Evolutionary conservation across 257 asterid genomes (phyloP), one percentile per base, ranked within the genome.

Genomic region (Salvia splendens): DNA sequence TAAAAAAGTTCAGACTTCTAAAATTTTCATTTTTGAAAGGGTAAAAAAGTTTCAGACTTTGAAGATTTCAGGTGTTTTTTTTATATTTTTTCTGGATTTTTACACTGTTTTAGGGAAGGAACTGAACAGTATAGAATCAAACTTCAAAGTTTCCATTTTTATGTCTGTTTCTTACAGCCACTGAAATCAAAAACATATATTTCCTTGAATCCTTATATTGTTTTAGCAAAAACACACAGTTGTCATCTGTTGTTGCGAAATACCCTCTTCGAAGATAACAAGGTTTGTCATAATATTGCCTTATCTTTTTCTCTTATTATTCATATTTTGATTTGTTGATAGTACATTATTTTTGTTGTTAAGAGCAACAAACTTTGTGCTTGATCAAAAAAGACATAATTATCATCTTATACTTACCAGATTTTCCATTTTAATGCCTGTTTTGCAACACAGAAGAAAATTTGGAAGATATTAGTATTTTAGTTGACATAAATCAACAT

Each of bases 91-190:
- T 17, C 63, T 78, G 74, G 67, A 48, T 81, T 78, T 3, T 75
- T 74, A 55, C 73, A 73, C 78, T 83, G 83, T 83, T 79, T 24
- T 80, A 76, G 76, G 64, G 71, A 68, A 67, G 60, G 70, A 72
- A 75, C 65, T 77, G 60, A 70, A 73, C 80, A 80, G 12, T 57
- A 24, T 70, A 57, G 58, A 70, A 65, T 67, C 71, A 64, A 57
- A 71, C 69, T 69, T 70, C 73, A 67, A 66, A 74, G 63, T 73
- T 73, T 64, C 67, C 58, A 70, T 67, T 50, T 76, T 73, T 63
- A 62, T 67, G 62, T 63, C 51, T 78, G 70, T 71, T 64, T 69
- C 71, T 64, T 46, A 32, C 57, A 57, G 54, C 65, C 69, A 42
- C 61, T 62, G 12, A 40, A 40, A 7, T 5, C 35, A 3, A 33